These are phyloP conservation scores for Epichloe amarillans DNA, from an alignment of 2,329 filamentous ascomycete species.

Conservation along the genomic window DNA sequence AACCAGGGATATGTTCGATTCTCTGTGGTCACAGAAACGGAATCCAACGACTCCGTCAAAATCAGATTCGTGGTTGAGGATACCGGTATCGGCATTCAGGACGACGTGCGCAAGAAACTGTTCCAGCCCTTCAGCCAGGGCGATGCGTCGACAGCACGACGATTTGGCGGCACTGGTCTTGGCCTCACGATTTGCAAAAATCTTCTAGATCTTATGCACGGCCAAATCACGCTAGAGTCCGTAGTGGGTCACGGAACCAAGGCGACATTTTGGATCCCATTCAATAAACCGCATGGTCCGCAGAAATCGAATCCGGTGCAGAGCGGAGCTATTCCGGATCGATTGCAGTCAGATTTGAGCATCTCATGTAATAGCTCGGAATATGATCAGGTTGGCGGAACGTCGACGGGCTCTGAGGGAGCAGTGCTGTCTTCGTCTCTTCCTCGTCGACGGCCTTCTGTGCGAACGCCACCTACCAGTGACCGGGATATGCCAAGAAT, in stretches of 20 bases:
- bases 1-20: constrained; percentile 55
- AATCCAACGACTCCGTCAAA: constrained; percentile 50
- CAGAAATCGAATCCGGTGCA: constrained; percentile 40
- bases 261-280: constrained; percentile 66
- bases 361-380: constrained; percentile 57
- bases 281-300: constrained; percentile 51
- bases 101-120: constrained; percentile 57
- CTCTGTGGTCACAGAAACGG: constrained; percentile 47
- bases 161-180: constrained; percentile 68
- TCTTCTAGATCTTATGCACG: constrained; percentile 65
- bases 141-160: constrained; percentile 63
- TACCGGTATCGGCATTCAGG: constrained; percentile 70
- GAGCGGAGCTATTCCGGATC: constrained; percentile 51
- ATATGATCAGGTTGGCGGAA: constrained; percentile 33
- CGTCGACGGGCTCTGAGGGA: constrained; percentile 21
- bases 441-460: constrained; percentile 20
- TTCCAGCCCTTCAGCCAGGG: constrained; percentile 77
- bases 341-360: constrained; percentile 49
- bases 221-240: constrained; percentile 58
- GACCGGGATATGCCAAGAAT: constrained; percentile 36
- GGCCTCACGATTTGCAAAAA: constrained; percentile 75
- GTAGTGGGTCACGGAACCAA: constrained; percentile 54
- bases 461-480: constrained; percentile 22
- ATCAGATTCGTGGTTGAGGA: constrained; percentile 64
- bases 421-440: constrained; percentile 10